Evolutionary conservation across 352 stramenopile genomes (phyloP).

Genomic region (Pythium coloratum): DNA sequence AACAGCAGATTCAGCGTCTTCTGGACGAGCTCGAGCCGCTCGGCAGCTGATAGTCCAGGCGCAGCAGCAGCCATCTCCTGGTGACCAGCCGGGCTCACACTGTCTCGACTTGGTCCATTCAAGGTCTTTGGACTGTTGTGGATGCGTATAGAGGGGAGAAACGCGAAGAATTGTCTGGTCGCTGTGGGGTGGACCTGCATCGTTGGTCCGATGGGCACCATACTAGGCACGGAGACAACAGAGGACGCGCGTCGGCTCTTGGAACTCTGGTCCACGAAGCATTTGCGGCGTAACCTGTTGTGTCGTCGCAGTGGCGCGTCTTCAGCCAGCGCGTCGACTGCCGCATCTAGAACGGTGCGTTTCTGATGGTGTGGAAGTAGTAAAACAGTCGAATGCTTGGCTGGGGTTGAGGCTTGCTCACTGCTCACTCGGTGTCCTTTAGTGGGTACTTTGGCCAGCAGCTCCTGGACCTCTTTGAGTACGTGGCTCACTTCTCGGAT

Average conservation of each 20-base stretch:
- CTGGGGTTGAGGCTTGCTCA: not conserved
- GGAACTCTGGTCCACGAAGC: not conserved
- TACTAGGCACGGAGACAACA: not conserved
- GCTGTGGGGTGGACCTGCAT: too few species aligned
- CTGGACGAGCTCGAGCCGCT: slow-evolving; percentile 15
- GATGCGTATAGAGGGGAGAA: not conserved
- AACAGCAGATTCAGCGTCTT: slow-evolving; percentile 29
- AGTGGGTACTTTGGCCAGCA: slow-evolving; percentile 3
- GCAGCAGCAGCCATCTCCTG: not conserved
- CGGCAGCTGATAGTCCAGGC: not conserved
- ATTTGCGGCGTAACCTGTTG: not conserved
- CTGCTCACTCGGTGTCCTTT: not conserved
- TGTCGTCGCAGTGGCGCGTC: not conserved
- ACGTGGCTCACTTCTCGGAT: slow-evolving; percentile 26
- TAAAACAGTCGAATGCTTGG: not conserved
- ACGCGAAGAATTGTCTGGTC: too few species aligned
- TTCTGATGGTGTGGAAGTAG: not conserved
- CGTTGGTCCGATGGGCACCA: not conserved
- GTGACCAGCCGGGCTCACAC: not conserved
- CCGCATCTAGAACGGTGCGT: not conserved
- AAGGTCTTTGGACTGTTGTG: not conserved
- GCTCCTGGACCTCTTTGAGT: not conserved
- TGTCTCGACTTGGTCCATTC: not conserved
- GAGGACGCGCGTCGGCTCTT: not conserved
- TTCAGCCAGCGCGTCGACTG: not conserved